Evolutionary conservation across 371 early-diverging fungal genomes (phyloP), one percentile per base, ranked within the genome.

Genomic region (Circinella minor): DNA sequence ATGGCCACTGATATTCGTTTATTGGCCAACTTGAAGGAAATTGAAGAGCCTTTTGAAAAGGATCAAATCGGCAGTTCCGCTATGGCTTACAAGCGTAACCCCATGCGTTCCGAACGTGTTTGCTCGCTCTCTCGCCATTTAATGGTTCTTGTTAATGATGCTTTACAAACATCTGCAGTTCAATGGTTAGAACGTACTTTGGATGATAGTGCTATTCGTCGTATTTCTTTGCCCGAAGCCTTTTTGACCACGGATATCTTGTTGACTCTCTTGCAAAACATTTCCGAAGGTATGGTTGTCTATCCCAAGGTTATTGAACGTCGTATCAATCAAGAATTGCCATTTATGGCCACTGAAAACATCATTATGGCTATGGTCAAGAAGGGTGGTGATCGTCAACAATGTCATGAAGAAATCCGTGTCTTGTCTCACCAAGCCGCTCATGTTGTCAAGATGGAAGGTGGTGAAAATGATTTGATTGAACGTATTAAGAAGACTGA

Each of bases 71-170:
- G 99, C 14, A 93, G 93, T 48, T 96, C 96, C 46, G 99, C 99
- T 64, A 98, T 99, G 99, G 98, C 99, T 66, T 99, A 99, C 87
- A 99, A 99, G 92, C 94, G 98, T 75, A 99, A 99, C 88, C 99
- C 99, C 46, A 99, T 99, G 98, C 93, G 98, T 60, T 94, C 92
- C 74, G 99, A 99, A 77, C 95, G 99, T 74, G 93, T 96, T 46
- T 98, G 98, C 87, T 91, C 95, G 43, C 89, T 99, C 65, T 82
- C 97, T n/a, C 94, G 99, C 66, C 98, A 99, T 78, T 86, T 99
- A 71, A 95, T 96, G 93, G 86, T 93, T n/a, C 88, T 99, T 11
- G 88, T 91, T 65, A 90, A 90, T 75, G 92, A 99, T 79, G 92
- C 96, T 43, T 82, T 94, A 55, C 91, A 94, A 69, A 99, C 98